These are phyloP conservation scores for Kluyveromyces dobzhanskii DNA, from an alignment of 805 yeast genomes.

Conservation along the genomic window DNA sequence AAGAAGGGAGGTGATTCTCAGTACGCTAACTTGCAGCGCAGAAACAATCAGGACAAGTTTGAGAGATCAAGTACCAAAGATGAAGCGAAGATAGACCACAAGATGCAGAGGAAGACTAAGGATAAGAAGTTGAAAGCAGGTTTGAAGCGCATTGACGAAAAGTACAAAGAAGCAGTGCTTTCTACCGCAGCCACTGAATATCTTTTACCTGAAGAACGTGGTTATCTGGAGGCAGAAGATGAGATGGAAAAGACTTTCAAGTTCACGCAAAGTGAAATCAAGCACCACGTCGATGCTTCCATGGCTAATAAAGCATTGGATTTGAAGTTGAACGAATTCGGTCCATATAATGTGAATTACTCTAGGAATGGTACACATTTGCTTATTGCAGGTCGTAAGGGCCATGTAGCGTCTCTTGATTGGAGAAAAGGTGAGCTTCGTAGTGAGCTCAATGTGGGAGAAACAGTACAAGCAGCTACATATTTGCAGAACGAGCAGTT, in stretches of 20 bases:
- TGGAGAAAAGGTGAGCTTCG: conserved; percentile 83
- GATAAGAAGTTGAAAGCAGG: conserved; percentile 59
- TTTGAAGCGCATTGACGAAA: conserved; percentile 57
- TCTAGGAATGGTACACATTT: conserved; percentile 82
- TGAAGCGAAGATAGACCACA: conserved; percentile 7
- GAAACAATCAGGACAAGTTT: conserved; percentile 26
- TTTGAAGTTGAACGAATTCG: conserved; percentile 64
- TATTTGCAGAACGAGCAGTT: conserved; percentile 87
- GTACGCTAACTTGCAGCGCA: conserved; percentile 9
- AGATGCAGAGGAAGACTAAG: conserved; percentile 30
- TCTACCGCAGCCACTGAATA: conserved; percentile 84
- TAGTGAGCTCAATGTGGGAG: conserved; percentile 78
- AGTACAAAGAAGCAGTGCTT: conserved; percentile 68
- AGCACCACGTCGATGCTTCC: conserved; percentile 61
- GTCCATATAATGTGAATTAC: conserved; percentile 79
- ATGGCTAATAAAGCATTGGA: conserved; percentile 73
- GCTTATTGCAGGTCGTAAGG: conserved; percentile 80
- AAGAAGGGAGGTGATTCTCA: background rate
- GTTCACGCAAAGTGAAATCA: conserved; percentile 73
- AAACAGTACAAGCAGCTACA: conserved; percentile 84
- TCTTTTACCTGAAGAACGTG: conserved; percentile 74
- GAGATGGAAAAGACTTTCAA: conserved; percentile 85
- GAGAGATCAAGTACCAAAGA: conserved; percentile 21
- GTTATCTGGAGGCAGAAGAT: conserved; percentile 87
- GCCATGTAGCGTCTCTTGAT: conserved; percentile 93